Percentiles rank a stretch among this genome's conserved stretches.
Evolutionary conservation across 768 basidiomycete species (phyloP).

Genomic region (Agaricus subrufescens): DNA sequence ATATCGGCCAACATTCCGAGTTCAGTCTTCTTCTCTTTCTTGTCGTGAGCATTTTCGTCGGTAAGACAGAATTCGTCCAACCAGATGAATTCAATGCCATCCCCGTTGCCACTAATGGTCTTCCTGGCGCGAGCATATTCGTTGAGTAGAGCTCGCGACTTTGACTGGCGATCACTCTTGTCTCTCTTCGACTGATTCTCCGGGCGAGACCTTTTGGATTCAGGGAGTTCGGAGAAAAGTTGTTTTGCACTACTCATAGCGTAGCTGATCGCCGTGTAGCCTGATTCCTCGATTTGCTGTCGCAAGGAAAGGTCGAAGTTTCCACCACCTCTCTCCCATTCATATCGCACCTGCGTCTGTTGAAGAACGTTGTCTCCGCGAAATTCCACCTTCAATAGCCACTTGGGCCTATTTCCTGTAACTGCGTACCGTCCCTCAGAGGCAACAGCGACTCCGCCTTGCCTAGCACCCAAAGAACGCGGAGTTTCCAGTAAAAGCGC

Average conservation of each 20-base stretch:
- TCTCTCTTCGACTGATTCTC: not conserved
- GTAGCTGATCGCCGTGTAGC: slow-evolving; percentile 8
- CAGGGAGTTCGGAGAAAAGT: not conserved
- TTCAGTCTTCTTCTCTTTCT: not conserved
- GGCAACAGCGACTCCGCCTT: not conserved
- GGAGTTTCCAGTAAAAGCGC: slow-evolving; percentile 1
- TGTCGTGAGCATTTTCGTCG: not conserved
- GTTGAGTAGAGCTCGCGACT: not conserved
- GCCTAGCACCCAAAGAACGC: not conserved
- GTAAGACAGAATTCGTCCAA: slow-evolving; percentile 8
- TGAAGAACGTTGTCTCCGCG: not conserved
- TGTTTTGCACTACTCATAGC: not conserved
- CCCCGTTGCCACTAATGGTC: not conserved
- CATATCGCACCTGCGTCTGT: not conserved
- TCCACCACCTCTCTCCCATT: not conserved
- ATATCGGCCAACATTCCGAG: slow-evolving; percentile 6
- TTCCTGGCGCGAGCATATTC: not conserved
- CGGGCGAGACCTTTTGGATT: not conserved
- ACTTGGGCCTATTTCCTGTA: slow-evolving; percentile 1
- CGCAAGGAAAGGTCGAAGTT: not conserved
- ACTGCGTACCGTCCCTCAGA: slow-evolving; percentile 4
- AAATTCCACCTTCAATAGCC: slow-evolving; percentile 3
- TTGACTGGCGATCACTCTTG: not conserved
- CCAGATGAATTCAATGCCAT: slow-evolving; percentile 6
- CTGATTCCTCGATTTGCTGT: not conserved